Conservation (phyloP, 306 rosid genomes). For the Quercus parvula region DNA sequence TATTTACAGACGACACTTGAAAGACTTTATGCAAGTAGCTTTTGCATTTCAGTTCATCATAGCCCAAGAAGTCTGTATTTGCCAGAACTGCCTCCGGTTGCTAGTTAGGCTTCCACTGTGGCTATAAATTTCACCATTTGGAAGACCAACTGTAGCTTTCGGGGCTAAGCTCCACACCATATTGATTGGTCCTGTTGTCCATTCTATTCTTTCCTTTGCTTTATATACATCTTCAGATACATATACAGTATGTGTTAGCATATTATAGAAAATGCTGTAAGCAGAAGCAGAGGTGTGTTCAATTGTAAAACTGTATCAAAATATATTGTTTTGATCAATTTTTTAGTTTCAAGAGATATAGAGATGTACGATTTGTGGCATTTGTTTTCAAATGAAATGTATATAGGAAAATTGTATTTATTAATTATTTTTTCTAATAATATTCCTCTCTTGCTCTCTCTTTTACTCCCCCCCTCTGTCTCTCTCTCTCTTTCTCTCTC, state of each 20-base stretch:
- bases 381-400: constrained; percentile 21
- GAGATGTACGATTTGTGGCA: not conserved
- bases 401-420: constrained; percentile 10
- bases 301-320: constrained; percentile 20
- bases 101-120: not conserved
- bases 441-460: not conserved
- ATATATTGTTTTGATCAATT: constrained; percentile 5
- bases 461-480: not conserved
- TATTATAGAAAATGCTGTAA: constrained; percentile 15
- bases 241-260: not conserved
- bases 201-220: constrained; percentile 12
- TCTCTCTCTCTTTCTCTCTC: too few relatives aligned
- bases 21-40: not conserved
- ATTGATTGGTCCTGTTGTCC: constrained; percentile 1
- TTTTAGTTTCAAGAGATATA: not conserved
- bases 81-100: not conserved
- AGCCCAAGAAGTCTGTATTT: not conserved
- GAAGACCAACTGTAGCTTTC: not conserved
- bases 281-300: constrained; percentile 4
- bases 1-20: constrained; percentile 54
- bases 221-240: constrained; percentile 5
- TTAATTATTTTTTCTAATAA: not conserved
- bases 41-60: constrained; percentile 3
- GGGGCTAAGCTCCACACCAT: constrained; percentile 1
- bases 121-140: not conserved